Percentiles rank a stretch among this genome's conserved stretches.
Evolutionary conservation across 2,329 filamentous ascomycete species (phyloP).

Genomic region (Alternaria consortialis): DNA sequence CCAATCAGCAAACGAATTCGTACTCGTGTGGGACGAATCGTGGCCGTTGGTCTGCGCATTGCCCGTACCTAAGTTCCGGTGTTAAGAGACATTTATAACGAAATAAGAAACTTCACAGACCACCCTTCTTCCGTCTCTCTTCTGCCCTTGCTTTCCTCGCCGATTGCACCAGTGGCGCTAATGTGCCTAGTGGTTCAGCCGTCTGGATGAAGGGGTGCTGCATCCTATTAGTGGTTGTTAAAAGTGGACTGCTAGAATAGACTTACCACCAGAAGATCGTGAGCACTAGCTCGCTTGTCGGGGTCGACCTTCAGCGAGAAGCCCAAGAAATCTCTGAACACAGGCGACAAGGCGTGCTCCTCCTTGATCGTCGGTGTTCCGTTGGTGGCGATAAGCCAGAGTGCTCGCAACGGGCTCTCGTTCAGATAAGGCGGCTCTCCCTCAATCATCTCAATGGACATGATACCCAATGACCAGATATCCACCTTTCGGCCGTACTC

Average conservation of each 20-base stretch:
- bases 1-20: constrained; percentile 42
- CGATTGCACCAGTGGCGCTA: constrained; percentile 86
- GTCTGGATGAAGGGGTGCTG: constrained; percentile 61
- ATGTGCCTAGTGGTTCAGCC: constrained; percentile 67
- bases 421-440: constrained; percentile 97
- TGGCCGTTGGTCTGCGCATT: constrained; percentile 28
- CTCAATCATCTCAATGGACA: constrained; percentile 99
- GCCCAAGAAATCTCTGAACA: constrained; percentile 91
- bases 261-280: constrained; percentile 89
- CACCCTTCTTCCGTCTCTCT: constrained; percentile 67
- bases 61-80: constrained; percentile 34
- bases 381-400: constrained; percentile 97
- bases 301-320: constrained; percentile 96
- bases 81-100: constrained; percentile 37
- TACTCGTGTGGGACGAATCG: constrained; percentile 28
- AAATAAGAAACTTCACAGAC: constrained; percentile 45
- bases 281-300: constrained; percentile 93
- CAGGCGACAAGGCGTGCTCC: constrained; percentile 78
- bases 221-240: constrained; percentile 18
- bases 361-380: constrained; percentile 96
- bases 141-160: constrained; percentile 85
- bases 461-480: constrained; percentile 98
- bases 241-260: not conserved
- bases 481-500: constrained; percentile 99
- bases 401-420: constrained; percentile 88